These are phyloP conservation scores for Amaranthus tricolor DNA, from an alignment of 179 eudicot genomes.

Conservation along the genomic window DNA sequence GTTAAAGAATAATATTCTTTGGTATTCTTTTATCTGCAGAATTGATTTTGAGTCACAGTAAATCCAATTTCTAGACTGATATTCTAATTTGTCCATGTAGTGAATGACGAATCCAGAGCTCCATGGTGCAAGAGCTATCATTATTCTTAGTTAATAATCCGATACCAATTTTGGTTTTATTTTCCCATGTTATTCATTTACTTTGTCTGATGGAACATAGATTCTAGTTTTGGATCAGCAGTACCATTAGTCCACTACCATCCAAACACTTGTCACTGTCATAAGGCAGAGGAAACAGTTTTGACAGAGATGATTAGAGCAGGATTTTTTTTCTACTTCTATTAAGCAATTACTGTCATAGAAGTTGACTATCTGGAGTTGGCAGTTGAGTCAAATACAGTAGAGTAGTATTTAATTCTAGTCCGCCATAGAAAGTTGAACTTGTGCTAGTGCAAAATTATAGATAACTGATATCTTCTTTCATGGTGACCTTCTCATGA, in stretches of 20 bases:
- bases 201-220: slow-evolving; percentile 10
- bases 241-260: neutral
- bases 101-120: neutral
- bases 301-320: slow-evolving; percentile 18
- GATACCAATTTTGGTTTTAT: neutral
- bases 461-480: too few relatives aligned
- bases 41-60: slow-evolving; percentile 5
- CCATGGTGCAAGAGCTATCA: neutral
- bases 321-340: slow-evolving; percentile 14
- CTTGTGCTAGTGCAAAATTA: neutral
- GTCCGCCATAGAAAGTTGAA: neutral
- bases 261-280: slow-evolving; percentile 23
- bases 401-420: slow-evolving; percentile 17
- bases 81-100: neutral
- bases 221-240: slow-evolving; percentile 11
- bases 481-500: too few relatives aligned
- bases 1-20: slow-evolving; percentile 28
- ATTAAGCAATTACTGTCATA: neutral
- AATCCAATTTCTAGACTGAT: too few relatives aligned
- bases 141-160: neutral
- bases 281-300: slow-evolving; percentile 20
- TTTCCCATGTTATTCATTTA: neutral
- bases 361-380: slow-evolving; percentile 24
- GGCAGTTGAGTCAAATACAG: slow-evolving; percentile 31
- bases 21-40: neutral